Conservation (phyloP, 176 grass and related monocot species). For the Ampelocalamus luodianensis region DNA sequence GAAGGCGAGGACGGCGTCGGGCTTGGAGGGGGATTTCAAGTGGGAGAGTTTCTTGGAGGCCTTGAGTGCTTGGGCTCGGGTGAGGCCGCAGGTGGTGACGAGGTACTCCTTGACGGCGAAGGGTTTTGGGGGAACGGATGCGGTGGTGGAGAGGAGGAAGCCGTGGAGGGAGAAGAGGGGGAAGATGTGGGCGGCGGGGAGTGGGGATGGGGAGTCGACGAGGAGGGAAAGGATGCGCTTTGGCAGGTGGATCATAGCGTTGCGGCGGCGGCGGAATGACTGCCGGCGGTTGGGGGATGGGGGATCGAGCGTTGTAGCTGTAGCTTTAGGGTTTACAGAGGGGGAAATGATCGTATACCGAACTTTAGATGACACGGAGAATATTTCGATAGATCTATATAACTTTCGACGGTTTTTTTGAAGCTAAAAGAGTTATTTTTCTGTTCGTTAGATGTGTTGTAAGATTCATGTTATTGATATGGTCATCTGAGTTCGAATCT, state of each 20-base stretch:
- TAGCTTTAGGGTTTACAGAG: no score
- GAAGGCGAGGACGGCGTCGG: slow-evolving; percentile 42
- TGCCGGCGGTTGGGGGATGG: no score
- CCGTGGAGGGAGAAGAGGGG: neutral
- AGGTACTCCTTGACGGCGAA: slow-evolving; percentile 49
- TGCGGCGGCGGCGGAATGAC: neutral
- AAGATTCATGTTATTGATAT: no score
- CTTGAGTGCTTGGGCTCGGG: neutral
- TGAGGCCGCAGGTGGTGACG: slow-evolving; percentile 40
- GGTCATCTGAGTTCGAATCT: no score
- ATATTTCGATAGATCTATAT: no score
- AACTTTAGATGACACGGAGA: no score
- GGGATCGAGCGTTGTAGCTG: no score
- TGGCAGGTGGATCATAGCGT: slow-evolving; percentile 2
- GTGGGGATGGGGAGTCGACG: neutral
- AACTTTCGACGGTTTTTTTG: no score
- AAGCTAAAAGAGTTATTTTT: no score
- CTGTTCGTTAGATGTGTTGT: no score
- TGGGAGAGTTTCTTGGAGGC: slow-evolving; percentile 3
- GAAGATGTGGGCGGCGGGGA: no score
- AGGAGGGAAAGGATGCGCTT: neutral
- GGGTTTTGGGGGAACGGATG: neutral
- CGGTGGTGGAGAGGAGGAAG: slow-evolving; percentile 28
- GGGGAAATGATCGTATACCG: no score
- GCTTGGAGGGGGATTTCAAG: slow-evolving; percentile 32